phyloP scores from a whole-genome alignment of 2,329 filamentous ascomycete genomes.

The Aspergillus versicolor region DNA sequence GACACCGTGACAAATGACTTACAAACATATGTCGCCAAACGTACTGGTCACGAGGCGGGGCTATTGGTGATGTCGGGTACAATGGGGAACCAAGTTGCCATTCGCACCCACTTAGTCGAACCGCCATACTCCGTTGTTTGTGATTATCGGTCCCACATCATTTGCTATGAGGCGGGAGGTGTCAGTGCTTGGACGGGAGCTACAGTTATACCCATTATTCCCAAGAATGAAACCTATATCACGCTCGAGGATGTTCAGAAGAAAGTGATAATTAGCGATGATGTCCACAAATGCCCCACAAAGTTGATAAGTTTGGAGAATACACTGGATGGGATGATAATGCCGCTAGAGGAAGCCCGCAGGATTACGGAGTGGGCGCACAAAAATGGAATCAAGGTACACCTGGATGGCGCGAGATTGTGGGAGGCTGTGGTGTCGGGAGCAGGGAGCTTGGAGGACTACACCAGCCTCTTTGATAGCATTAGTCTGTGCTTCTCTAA shows the following conservation, averaged over 20 bases:
- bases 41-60: constrained; percentile 73
- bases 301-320: constrained; percentile 82
- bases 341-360: constrained; percentile 70
- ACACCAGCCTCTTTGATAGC: constrained; percentile 68
- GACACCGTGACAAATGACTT: constrained; percentile 76
- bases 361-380: constrained; percentile 70
- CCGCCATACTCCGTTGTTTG: constrained; percentile 80
- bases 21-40: constrained; percentile 69
- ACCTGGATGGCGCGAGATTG: constrained; percentile 76
- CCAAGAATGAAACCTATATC: constrained; percentile 69
- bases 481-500: constrained; percentile 79
- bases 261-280: constrained; percentile 60
- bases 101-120: constrained; percentile 73
- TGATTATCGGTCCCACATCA: constrained; percentile 76
- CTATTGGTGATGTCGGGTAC: constrained; percentile 86
- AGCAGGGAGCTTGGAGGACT: constrained; percentile 66
- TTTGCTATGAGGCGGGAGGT: constrained; percentile 64
- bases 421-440: constrained; percentile 78
- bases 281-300: constrained; percentile 78
- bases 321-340: constrained; percentile 75
- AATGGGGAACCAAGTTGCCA: constrained; percentile 88
- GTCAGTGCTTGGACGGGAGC: constrained; percentile 72
- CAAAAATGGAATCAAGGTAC: constrained; percentile 64
- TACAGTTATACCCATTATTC: constrained; percentile 64
- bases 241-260: constrained; percentile 74